Base-by-base conservation (phyloP, 148 eudicot species). In the Rhododendron simsii region DNA sequence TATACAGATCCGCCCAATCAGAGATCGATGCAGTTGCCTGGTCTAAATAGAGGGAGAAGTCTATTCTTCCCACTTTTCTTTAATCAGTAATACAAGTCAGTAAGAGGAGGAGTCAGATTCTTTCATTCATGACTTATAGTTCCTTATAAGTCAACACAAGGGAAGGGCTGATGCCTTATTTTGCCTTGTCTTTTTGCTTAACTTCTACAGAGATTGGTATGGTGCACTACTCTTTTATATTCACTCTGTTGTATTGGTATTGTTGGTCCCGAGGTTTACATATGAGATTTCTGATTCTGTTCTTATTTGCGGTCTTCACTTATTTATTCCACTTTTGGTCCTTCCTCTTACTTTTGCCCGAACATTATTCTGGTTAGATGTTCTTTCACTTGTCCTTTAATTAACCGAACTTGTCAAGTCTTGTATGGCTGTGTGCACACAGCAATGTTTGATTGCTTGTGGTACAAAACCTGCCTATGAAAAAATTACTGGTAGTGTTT, bases 11-110 rank as follows among this genome's bases (percentile, higher is more conserved):
- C 23, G 98, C 99, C 51, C 99, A 97, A 78, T 53, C 98, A 6
- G 98, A 97, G 93, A 94, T 97, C 5, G 98, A 97, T 81, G 90
- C 96, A 15, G 93, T 95, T 84, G 94, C 99, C 16, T 97, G 99
- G 99, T 89, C 90, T 78, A 92, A 92, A 89, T 92, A 88, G 88
- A 41, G 85, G 80, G 79, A 37, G 81, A 78, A 35, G 61, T 71
- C 50, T 3, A 5, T 35, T 65, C 81, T 33, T 61, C 44, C 33
- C 16, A 8, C 63, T 53, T 10, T 4, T 51, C 35, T 12, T 76
- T 18, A 18, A n/a, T 13, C 15, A 55, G 78, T 78, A 50, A 50
- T 77, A 35, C 39, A 61, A 21, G n/a, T 78, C n/a, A 47, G 83
- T 83, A 35, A 30, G 51, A 78, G 63, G 51, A 78, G 63, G 65